phyloP scores from a whole-genome alignment of 257 asterid species.

The Plectranthus barbatus region DNA sequence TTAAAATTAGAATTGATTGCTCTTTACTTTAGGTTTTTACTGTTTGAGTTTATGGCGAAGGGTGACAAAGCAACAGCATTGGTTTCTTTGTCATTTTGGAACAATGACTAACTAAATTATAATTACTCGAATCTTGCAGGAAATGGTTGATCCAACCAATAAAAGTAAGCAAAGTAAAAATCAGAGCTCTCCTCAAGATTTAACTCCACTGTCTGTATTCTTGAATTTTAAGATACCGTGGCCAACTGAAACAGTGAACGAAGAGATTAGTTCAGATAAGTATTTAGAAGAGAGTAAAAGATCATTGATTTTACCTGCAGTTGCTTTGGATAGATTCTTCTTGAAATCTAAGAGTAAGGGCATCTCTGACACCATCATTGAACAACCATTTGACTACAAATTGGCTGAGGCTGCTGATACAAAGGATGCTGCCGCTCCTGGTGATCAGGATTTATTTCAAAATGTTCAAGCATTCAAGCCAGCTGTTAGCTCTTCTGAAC shows the following conservation, averaged over 20 bases:
- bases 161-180: constrained; percentile 38
- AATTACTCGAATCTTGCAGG: constrained; percentile 47
- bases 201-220: constrained; percentile 47
- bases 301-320: constrained; percentile 34
- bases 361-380: constrained; percentile 21
- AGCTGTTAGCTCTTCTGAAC: constrained; percentile 27
- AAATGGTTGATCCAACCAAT: constrained; percentile 43
- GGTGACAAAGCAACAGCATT: neutral
- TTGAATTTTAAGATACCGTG: constrained; percentile 50
- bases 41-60: neutral
- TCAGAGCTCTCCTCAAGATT: constrained; percentile 33
- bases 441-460: constrained; percentile 41
- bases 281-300: constrained; percentile 28
- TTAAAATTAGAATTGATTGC: neutral
- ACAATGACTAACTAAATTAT: neutral
- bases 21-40: neutral
- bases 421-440: constrained; percentile 31
- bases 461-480: constrained; percentile 34
- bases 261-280: constrained; percentile 28
- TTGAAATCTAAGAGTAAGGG: constrained; percentile 24
- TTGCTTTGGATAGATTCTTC: constrained; percentile 58
- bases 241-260: constrained; percentile 39
- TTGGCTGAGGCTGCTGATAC: constrained; percentile 18
- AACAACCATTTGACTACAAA: constrained; percentile 17
- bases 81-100: constrained; percentile 3